These are phyloP conservation scores for Rhizoclosmatium sp. DNA, from an alignment of 192 early-diverging fungal species.

Conservation along the genomic window DNA sequence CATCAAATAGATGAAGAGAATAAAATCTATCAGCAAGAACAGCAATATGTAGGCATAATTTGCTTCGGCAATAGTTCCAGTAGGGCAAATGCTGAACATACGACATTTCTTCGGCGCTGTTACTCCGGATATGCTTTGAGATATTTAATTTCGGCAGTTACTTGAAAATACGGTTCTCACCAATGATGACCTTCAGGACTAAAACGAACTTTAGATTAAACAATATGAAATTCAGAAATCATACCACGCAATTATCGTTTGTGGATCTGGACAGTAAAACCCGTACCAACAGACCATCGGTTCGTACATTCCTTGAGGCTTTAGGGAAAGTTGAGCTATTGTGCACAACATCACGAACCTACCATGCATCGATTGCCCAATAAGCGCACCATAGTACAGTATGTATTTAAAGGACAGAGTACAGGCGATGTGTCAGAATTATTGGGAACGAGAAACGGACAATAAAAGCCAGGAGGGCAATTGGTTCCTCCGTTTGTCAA, in stretches of 20 bases:
- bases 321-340: background rate
- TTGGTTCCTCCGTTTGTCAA: background rate
- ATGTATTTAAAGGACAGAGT: constrained; percentile 41
- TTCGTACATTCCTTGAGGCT: constrained; percentile 48
- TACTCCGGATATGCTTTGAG: constrained; percentile 12
- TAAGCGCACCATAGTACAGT: constrained; percentile 37
- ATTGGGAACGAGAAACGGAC: constrained; percentile 31
- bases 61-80: constrained; percentile 21
- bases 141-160: background rate
- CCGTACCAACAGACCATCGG: constrained; percentile 47
- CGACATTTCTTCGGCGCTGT: constrained; percentile 1
- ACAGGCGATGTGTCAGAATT: constrained; percentile 36
- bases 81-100: constrained; percentile 26
- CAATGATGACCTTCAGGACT: constrained; percentile 27
- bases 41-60: constrained; percentile 30
- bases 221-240: background rate
- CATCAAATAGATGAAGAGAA: background rate
- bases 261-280: constrained; percentile 47
- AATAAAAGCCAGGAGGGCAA: constrained; percentile 45
- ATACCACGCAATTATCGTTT: constrained; percentile 22
- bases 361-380: constrained; percentile 36
- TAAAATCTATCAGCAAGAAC: constrained; percentile 5
- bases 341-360: background rate
- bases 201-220: background rate
- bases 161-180: background rate